Base-by-base conservation (phyloP, 345 rosid genomes). In the Crucihimalaya himalaica region DNA sequence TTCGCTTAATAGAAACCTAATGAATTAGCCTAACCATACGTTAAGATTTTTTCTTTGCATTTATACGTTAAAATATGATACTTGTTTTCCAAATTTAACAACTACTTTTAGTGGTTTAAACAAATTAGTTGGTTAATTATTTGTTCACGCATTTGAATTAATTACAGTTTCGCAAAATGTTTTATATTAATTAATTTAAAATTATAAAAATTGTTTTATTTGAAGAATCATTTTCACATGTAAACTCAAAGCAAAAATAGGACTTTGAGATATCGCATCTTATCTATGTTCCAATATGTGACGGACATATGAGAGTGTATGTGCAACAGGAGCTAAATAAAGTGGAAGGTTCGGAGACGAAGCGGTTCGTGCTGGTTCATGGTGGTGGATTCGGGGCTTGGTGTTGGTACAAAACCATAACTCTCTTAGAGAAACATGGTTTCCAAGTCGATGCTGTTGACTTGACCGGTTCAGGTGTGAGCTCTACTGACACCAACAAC, bases 321-420 rank as follows among this genome's bases (percentile, higher is more conserved):
- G 19, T 40, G 15, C 43, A 27, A 62, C 81, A 78, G 81, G 81
- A 78, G 57, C 70, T 78, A 18, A 78, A 35, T 62, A 62, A 62
- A 70, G 71, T 78, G 43, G 86, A 80, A 32, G 83, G 74, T 9
- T 54, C 81, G n/a, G 90, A 84, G 71, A 84, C 89, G 12, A 82
- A 78, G 31, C 87, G 80, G 79, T 70, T 87, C 60, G 86, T 91
- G 29, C 83, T 88, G n/a, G 97, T 91, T 21, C 97, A 89, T 73
- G 97, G 92, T 58, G 97, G 95, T 42, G 97, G 97, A 6, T 91
- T 87, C 52, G 97, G 97, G 1, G 95, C 95, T 5, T 89, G 95
- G 92, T 89, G 95, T 74, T 91, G 97, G 92, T 89, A 89, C 32
- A 89, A 91, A 80, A 86, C 93, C 16, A 87, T 87, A 60, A 75